Conservation (phyloP, 2,329 filamentous ascomycete species). For the Clarireedia hainanense region DNA sequence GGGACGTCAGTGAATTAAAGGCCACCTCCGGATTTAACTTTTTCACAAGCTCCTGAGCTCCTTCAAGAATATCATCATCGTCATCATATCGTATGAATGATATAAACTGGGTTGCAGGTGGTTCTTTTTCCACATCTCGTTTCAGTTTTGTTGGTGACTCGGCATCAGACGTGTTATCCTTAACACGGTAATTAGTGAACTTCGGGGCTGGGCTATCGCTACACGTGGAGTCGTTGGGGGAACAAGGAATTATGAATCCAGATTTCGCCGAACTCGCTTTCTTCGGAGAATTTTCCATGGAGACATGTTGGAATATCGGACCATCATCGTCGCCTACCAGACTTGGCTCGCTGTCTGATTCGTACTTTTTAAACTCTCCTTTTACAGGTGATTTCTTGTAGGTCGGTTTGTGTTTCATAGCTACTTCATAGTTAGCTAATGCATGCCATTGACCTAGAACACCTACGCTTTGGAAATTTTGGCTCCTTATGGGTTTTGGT, state of each 20-base stretch:
- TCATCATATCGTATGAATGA: conserved; percentile 1
- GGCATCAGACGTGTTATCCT: background rate
- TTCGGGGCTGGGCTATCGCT: background rate
- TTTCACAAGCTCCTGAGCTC: background rate
- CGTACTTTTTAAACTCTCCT: background rate
- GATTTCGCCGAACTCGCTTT: background rate
- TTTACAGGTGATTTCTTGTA: conserved; percentile 2
- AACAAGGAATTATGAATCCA: background rate
- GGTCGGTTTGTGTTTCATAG: background rate
- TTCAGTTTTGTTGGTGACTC: background rate
- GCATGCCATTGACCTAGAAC: background rate
- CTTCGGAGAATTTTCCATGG: background rate
- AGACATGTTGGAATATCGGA: background rate
- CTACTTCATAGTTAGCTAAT: conserved; percentile 3
- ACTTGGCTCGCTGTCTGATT: conserved; percentile 1
- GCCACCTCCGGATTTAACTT: background rate
- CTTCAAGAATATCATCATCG: conserved; percentile 2
- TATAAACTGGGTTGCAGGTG: background rate
- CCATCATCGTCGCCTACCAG: background rate
- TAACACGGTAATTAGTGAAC: background rate
- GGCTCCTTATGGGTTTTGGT: background rate
- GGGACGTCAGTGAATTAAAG: background rate
- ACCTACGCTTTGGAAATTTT: background rate
- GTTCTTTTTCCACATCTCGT: background rate
- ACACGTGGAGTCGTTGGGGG: background rate